These are phyloP conservation scores for Raphidocelis subcapitata DNA, from an alignment of 139 green algal genomes.

Conservation along the genomic window DNA sequence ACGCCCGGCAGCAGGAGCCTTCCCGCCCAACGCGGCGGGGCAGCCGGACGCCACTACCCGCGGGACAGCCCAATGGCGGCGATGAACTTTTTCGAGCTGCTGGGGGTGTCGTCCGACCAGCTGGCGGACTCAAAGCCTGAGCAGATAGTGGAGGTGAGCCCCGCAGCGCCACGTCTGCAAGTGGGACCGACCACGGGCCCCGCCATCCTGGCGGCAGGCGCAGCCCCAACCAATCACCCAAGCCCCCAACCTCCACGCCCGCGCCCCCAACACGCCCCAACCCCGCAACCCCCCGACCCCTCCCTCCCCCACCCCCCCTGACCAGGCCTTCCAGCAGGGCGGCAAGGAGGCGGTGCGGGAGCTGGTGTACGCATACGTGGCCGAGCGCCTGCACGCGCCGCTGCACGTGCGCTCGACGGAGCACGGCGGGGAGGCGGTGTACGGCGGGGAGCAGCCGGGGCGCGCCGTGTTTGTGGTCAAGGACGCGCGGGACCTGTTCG, in stretches of 20 bases:
- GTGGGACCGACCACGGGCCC: neutral
- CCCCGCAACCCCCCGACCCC: neutral
- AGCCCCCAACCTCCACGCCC: too few relatives aligned
- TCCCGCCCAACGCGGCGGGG: too few relatives aligned
- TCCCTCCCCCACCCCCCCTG: neutral
- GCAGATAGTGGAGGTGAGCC: conserved; percentile 25
- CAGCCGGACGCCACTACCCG: too few relatives aligned
- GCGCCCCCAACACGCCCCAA: neutral
- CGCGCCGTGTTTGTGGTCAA: conserved; percentile 10
- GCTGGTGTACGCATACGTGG: conserved; percentile 26
- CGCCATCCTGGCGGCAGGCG: neutral
- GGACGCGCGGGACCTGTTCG: conserved; percentile 19
- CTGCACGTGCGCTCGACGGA: conserved; percentile 28
- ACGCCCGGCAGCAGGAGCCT: too few relatives aligned
- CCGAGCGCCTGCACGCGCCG: conserved; percentile 12
- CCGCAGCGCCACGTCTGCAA: neutral
- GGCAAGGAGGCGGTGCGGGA: conserved; percentile 31
- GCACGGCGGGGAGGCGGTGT: conserved; percentile 1
- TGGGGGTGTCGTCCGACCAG: conserved; percentile 24
- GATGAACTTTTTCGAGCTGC: conserved; percentile 33
- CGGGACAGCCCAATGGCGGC: too few relatives aligned
- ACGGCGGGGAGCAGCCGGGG: conserved; percentile 10
- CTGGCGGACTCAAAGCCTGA: conserved; percentile 25
- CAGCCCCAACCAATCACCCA: too few relatives aligned
- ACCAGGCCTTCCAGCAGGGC: conserved; percentile 16